phyloP scores from a whole-genome alignment of 164 flowering plant genomes.

The Kingdonia uniflora region DNA sequence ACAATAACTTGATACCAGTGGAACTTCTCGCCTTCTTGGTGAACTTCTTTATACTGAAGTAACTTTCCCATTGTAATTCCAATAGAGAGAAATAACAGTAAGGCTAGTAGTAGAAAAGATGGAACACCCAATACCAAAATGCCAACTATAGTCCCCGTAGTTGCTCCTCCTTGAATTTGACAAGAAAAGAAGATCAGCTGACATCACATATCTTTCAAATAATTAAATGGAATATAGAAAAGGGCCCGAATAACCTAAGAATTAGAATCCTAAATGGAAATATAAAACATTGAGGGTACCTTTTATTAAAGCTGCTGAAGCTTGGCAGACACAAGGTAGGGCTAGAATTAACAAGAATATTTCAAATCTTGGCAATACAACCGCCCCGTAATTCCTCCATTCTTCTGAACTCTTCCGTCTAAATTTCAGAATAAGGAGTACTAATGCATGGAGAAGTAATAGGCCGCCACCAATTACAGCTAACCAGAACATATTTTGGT shows the following conservation, averaged over 20 bases:
- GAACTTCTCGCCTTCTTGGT: constrained; percentile 56
- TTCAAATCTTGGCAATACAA: constrained; percentile 76
- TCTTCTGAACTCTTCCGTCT: constrained; percentile 28
- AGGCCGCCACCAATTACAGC: constrained; percentile 64
- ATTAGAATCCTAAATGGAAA: too few relatives aligned
- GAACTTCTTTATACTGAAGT: constrained; percentile 92
- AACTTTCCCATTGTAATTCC: constrained; percentile 84
- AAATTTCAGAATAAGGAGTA: constrained; percentile 38
- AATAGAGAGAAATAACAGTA: constrained; percentile 63
- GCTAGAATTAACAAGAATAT: constrained; percentile 67
- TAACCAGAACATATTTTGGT: constrained; percentile 83
- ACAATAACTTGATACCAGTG: constrained; percentile 84
- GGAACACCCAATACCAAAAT: constrained; percentile 36
- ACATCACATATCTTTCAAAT: too few relatives aligned
- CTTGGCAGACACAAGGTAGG: constrained; percentile 64
- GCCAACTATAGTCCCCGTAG: constrained; percentile 44
- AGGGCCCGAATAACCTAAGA: too few relatives aligned
- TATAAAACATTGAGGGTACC: constrained; percentile 29
- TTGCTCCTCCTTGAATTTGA: constrained; percentile 39
- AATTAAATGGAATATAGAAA: too few relatives aligned
- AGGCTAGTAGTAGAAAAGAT: constrained; percentile 33
- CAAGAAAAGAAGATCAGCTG: not conserved
- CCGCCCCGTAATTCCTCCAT: constrained; percentile 44
- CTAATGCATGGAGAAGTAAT: constrained; percentile 45
- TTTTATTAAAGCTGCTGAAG: constrained; percentile 52